These are phyloP conservation scores for Phytophthora pluvialis DNA, from an alignment of 352 stramenopile genomes.

Conservation along the genomic window DNA sequence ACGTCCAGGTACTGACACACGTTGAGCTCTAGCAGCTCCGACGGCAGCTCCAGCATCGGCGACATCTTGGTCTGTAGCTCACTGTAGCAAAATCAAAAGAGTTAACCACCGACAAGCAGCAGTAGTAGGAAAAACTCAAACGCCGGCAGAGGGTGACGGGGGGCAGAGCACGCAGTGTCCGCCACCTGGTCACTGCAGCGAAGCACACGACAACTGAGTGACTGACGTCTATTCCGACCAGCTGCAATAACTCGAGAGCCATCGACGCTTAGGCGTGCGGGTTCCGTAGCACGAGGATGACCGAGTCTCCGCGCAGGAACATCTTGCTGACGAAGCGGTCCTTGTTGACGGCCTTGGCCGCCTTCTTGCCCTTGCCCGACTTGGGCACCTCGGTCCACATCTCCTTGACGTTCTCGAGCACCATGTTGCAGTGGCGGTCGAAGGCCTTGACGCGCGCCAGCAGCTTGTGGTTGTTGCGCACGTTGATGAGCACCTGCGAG, in stretches of 20 bases:
- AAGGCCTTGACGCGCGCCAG: constrained; percentile 99
- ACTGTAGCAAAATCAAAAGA: constrained; percentile 1
- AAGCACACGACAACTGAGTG: constrained; percentile 13
- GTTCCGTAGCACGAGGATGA: constrained; percentile 99
- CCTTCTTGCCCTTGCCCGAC: constrained; percentile 96
- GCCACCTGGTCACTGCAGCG: constrained; percentile 13
- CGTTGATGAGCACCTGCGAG: constrained; percentile 99
- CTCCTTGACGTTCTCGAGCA: constrained; percentile 99
- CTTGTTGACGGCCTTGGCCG: constrained; percentile 97
- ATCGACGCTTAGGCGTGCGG: constrained; percentile 78
- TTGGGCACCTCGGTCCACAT: constrained; percentile 99
- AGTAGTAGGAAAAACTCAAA: background rate
- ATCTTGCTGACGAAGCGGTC: constrained; percentile 99
- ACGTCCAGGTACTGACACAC: constrained; percentile 60
- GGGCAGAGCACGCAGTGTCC: constrained; percentile 13
- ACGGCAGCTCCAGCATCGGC: constrained; percentile 38
- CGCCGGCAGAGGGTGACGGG: constrained; percentile 8
- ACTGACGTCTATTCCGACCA: constrained; percentile 37
- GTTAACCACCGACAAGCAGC: background rate
- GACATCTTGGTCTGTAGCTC: constrained; percentile 4
- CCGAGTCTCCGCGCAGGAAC: constrained; percentile 99
- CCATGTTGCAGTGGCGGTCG: constrained; percentile 99
- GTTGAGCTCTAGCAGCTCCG: constrained; percentile 45
- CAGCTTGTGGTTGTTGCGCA: constrained; percentile 99
- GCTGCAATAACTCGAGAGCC: constrained; percentile 20